Evolutionary conservation across 1,284 basidiomycete genomes (phyloP).

Genomic region (Fomitopsis betulina): DNA sequence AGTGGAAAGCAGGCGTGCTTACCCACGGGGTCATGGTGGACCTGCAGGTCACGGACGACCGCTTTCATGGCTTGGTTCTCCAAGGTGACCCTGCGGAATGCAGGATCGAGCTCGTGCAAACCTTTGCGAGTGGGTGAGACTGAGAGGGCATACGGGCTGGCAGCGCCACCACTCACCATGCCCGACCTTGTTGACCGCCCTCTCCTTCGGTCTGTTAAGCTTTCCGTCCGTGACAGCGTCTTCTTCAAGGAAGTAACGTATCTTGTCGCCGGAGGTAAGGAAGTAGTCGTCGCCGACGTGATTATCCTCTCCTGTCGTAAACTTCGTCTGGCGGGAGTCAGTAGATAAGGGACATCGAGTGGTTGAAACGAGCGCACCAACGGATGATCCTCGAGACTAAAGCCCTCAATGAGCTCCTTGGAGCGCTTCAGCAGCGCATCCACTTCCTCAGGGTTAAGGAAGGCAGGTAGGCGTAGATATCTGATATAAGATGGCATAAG

Average conservation of each 20-base stretch:
- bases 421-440: constrained; percentile 64
- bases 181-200: constrained; percentile 81
- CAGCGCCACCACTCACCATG: constrained; percentile 46
- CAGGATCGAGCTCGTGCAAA: constrained; percentile 80
- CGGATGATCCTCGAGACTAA: constrained; percentile 78
- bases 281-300: constrained; percentile 94
- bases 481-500: constrained; percentile 34
- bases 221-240: constrained; percentile 66
- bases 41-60: constrained; percentile 71
- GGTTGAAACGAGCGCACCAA: constrained; percentile 43
- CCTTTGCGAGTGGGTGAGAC: constrained; percentile 35
- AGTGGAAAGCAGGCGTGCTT: constrained; percentile 10
- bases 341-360: neutral
- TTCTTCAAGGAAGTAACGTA: constrained; percentile 85
- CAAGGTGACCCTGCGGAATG: constrained; percentile 75
- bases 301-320: constrained; percentile 74
- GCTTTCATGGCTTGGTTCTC: constrained; percentile 65
- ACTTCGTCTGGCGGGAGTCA: constrained; percentile 71
- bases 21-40: constrained; percentile 83
- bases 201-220: constrained; percentile 74
- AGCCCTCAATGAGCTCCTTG: constrained; percentile 71
- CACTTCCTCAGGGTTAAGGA: constrained; percentile 60
- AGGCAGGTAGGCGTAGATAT: constrained; percentile 76
- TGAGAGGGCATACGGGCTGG: too few species aligned
- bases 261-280: constrained; percentile 87